A percentile compares a stretch with the other conserved stretches of the same genome.
phyloP scores from a whole-genome alignment of 768 basidiomycete genomes.

The Leccinum olivaceopallidum region DNA sequence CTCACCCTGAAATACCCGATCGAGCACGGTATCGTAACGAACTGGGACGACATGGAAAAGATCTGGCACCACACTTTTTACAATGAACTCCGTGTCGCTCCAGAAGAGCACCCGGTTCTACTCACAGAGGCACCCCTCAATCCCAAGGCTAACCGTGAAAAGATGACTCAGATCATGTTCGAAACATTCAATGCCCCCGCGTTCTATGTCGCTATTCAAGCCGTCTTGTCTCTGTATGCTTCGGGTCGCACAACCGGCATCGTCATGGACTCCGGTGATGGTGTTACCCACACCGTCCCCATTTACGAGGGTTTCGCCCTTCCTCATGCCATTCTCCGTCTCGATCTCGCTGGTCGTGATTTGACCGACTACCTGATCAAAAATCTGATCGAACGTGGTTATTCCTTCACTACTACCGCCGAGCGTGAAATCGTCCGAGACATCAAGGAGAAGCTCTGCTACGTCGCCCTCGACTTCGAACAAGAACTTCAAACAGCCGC shows the following conservation, averaged over 20 bases:
- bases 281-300: conserved; percentile 94
- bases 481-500: conserved; percentile 91
- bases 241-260: conserved; percentile 95
- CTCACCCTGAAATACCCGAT: conserved; percentile 92
- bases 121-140: conserved; percentile 74
- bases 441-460: conserved; percentile 93
- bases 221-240: conserved; percentile 79
- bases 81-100: conserved; percentile 77
- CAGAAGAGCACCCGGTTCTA: conserved; percentile 73
- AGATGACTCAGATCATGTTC: conserved; percentile 81
- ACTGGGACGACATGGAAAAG: conserved; percentile 99
- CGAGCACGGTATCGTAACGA: conserved; percentile 93
- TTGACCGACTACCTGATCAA: conserved; percentile 84
- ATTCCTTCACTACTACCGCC: conserved; percentile 91
- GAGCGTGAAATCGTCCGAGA: conserved; percentile 95
- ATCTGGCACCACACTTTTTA: conserved; percentile 98
- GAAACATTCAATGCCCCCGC: conserved; percentile 77
- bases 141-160: conserved; percentile 72
- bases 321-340: conserved; percentile 89
- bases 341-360: conserved; percentile 93
- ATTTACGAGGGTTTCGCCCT: conserved; percentile 95
- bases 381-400: conserved; percentile 87
- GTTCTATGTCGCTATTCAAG: conserved; percentile 75
- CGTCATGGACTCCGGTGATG: conserved; percentile 95
- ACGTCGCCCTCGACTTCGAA: conserved; percentile 93